Evolutionary conservation across 2,329 filamentous ascomycete species (phyloP).

Genomic region (Cladosporium cucumerinum): DNA sequence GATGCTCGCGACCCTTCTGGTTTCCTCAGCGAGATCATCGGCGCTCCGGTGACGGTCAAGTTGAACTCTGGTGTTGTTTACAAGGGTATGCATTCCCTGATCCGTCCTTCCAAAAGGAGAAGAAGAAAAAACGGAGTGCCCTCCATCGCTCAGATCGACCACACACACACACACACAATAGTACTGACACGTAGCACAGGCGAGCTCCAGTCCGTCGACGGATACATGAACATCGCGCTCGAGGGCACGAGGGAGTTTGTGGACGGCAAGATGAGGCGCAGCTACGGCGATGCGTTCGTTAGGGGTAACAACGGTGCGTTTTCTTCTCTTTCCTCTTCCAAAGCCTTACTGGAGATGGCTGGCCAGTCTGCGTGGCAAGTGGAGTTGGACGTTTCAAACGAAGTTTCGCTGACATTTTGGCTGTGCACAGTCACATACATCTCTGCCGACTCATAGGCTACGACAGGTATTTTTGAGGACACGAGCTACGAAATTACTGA

Average conservation of each 20-base stretch:
- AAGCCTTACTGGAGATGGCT: not conserved
- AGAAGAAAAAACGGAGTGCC: too few species aligned
- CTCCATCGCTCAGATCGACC: not conserved
- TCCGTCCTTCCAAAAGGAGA: too few species aligned
- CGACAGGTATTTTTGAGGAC: not conserved
- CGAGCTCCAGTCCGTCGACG: slow-evolving; percentile 93
- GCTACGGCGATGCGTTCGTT: slow-evolving; percentile 92
- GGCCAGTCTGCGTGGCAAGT: not conserved
- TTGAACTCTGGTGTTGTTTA: slow-evolving; percentile 98
- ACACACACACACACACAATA: not conserved
- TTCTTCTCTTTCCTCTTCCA: not conserved
- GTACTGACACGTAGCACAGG: slow-evolving; percentile 51
- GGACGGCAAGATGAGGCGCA: slow-evolving; percentile 75
- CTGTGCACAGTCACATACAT: slow-evolving; percentile 63
- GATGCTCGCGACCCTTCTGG: slow-evolving; percentile 90
- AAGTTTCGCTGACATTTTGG: not conserved
- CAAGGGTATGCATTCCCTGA: slow-evolving; percentile 64
- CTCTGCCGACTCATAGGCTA: slow-evolving; percentile 54
- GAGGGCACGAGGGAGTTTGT: slow-evolving; percentile 94
- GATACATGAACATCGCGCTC: slow-evolving; percentile 99
- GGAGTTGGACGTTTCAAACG: too few species aligned
- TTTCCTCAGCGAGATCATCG: slow-evolving; percentile 92
- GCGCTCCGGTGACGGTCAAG: slow-evolving; percentile 90
- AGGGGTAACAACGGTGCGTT: slow-evolving; percentile 84
- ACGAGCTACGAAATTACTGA: not conserved